These are phyloP conservation scores for Ceratocystis variospora DNA, from an alignment of 2,329 filamentous ascomycete genomes.

Conservation along the genomic window DNA sequence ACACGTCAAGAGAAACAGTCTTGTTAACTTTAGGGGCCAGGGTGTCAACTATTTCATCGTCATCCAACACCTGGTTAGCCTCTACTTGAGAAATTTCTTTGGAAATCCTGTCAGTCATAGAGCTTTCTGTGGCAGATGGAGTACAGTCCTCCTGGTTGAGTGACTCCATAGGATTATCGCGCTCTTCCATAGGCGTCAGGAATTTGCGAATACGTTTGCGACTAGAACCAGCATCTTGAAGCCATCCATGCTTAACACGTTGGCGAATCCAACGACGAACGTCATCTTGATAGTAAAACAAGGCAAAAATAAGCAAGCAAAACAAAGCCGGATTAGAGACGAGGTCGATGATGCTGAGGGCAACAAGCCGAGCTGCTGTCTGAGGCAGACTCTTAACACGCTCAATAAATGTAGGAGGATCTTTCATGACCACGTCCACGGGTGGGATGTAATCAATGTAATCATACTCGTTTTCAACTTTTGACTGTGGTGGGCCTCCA, in stretches of 20 bases:
- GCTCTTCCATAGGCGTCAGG: slow-evolving; percentile 16
- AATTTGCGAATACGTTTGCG: slow-evolving; percentile 15
- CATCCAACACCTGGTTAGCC: neutral
- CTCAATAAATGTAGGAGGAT: slow-evolving; percentile 34
- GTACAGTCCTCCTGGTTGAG: neutral
- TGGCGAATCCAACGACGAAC: slow-evolving; percentile 26
- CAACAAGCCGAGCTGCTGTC: slow-evolving; percentile 28
- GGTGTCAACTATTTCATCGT: neutral
- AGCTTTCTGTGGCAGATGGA: neutral
- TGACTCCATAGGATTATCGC: slow-evolving; percentile 12
- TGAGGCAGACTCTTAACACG: slow-evolving; percentile 39
- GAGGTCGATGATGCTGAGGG: slow-evolving; percentile 36
- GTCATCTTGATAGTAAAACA: slow-evolving; percentile 36
- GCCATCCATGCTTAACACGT: slow-evolving; percentile 10
- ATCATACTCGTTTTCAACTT: slow-evolving; percentile 23
- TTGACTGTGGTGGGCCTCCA: slow-evolving; percentile 21
- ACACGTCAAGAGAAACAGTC: neutral
- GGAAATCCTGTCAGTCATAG: slow-evolving; percentile 3
- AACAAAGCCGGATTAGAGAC: slow-evolving; percentile 42
- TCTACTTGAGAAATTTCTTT: neutral
- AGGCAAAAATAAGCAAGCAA: slow-evolving; percentile 31
- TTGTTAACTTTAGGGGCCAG: neutral
- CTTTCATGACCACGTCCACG: slow-evolving; percentile 21
- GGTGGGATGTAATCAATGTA: slow-evolving; percentile 26
- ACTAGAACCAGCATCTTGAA: slow-evolving; percentile 14